Conservation (phyloP, 2,329 filamentous ascomycete species). For the Akanthomyces lecanii region DNA sequence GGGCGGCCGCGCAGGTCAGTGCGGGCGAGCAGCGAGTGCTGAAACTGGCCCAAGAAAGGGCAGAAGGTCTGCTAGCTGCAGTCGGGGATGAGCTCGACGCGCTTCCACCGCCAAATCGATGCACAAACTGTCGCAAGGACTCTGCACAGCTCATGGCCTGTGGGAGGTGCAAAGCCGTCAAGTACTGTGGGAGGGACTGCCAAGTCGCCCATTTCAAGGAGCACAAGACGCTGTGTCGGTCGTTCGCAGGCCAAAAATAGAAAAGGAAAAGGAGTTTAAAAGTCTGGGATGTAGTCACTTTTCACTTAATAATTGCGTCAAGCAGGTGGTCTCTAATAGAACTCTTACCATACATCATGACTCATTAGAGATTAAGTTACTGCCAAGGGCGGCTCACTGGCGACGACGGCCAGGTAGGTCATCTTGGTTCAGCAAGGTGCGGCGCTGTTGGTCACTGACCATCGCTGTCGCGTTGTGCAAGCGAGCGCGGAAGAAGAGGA, state of each 20-base stretch:
- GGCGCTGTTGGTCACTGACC: too few species aligned
- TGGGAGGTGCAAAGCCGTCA: conserved; percentile 29
- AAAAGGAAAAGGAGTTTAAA: neutral
- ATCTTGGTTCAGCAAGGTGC: too few species aligned
- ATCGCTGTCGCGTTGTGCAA: too few species aligned
- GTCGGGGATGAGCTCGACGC: neutral
- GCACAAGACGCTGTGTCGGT: conserved; percentile 27
- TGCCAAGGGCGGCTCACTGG: too few species aligned
- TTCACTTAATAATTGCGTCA: too few species aligned
- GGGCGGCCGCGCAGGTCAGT: conserved; percentile 30
- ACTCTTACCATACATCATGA: too few species aligned
- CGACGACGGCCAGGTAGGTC: too few species aligned
- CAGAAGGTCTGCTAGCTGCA: conserved; percentile 26
- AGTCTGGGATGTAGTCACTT: too few species aligned
- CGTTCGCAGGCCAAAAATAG: neutral
- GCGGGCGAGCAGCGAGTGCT: conserved; percentile 30
- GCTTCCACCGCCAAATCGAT: conserved; percentile 16
- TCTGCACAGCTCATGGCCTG: conserved; percentile 28
- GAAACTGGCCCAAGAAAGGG: conserved; percentile 29
- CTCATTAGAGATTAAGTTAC: too few species aligned
- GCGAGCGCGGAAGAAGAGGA: too few species aligned
- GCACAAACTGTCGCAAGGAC: conserved; percentile 28
- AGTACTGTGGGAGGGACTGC: conserved; percentile 29
- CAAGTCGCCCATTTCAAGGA: conserved; percentile 30
- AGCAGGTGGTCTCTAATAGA: too few species aligned